These are phyloP conservation scores for Eucalyptus victrix DNA, from an alignment of 345 rosid genomes.

Conservation along the genomic window DNA sequence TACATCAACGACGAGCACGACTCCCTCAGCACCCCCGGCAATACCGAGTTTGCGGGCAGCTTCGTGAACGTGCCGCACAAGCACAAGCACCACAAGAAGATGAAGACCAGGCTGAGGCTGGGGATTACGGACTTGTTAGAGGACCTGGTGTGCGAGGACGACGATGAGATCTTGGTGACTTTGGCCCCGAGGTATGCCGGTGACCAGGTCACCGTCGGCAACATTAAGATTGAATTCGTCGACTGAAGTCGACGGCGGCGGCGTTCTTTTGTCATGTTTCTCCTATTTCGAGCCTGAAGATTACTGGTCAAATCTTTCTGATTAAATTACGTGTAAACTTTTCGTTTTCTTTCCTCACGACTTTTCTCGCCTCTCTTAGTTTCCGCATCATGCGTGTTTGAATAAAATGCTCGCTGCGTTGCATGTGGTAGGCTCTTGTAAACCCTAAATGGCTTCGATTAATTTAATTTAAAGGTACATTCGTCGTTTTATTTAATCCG, in stretches of 20 bases:
- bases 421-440: background rate
- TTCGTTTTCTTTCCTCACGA: background rate
- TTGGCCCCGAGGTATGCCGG: constrained; percentile 26
- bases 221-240: constrained; percentile 23
- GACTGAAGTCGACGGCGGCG: background rate
- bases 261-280: background rate
- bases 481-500: background rate
- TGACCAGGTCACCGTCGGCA: constrained; percentile 12
- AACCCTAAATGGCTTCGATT: background rate
- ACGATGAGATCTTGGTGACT: constrained; percentile 34
- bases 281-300: background rate
- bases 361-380: background rate
- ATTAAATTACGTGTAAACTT: background rate
- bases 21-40: constrained; percentile 2
- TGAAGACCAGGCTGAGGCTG: constrained; percentile 17
- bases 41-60: constrained; percentile 48
- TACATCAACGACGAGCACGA: constrained; percentile 37
- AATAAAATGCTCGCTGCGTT: background rate
- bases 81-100: constrained; percentile 27
- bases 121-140: constrained; percentile 40
- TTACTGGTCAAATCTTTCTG: background rate
- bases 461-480: background rate
- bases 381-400: background rate
- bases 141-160: constrained; percentile 37
- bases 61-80: constrained; percentile 42